A percentile compares a stretch with the other conserved stretches of the same genome.
phyloP scores from a whole-genome alignment of 2,329 filamentous ascomycete genomes.

The Cordyceps militaris region DNA sequence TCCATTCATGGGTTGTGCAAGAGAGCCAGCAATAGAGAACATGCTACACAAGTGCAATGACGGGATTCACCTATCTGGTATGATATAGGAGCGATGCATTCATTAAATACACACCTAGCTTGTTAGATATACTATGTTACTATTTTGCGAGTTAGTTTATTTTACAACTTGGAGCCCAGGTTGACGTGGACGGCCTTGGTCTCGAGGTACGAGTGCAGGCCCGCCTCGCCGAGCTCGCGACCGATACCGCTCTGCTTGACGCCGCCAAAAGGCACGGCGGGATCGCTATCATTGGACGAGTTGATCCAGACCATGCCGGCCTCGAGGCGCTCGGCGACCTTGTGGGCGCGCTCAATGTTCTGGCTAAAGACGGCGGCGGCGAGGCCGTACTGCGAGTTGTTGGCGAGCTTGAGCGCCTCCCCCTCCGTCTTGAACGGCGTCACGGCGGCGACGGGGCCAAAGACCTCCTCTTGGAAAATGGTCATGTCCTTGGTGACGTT shows the following conservation, averaged over 20 bases:
- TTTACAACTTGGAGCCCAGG: constrained; percentile 28
- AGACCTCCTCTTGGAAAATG: constrained; percentile 41
- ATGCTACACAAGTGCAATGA: too few relatives aligned
- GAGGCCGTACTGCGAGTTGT: constrained; percentile 53
- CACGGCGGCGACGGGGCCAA: constrained; percentile 38
- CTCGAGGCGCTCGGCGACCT: constrained; percentile 49
- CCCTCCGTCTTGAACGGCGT: constrained; percentile 35
- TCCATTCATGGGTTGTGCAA: too few relatives aligned
- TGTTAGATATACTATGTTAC: neutral
- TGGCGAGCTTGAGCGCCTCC: constrained; percentile 36
- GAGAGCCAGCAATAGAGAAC: too few relatives aligned
- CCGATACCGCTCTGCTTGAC: constrained; percentile 44
- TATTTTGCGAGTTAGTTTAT: neutral
- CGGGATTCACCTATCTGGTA: too few relatives aligned
- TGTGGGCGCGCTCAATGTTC: constrained; percentile 44
- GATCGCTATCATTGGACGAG: constrained; percentile 37
- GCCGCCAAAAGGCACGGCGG: constrained; percentile 38
- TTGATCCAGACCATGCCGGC: constrained; percentile 52
- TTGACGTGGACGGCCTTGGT: constrained; percentile 41
- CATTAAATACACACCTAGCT: too few relatives aligned
- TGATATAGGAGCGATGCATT: too few relatives aligned
- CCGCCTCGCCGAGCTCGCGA: constrained; percentile 38
- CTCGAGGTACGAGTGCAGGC: constrained; percentile 36
- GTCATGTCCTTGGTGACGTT: constrained; percentile 34
- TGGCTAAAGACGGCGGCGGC: constrained; percentile 56